Percentiles rank a stretch among this genome's conserved stretches.
Conservation (phyloP, 228 moss, liverwort and hornwort genomes). For the Sphagnum magellanicum region DNA sequence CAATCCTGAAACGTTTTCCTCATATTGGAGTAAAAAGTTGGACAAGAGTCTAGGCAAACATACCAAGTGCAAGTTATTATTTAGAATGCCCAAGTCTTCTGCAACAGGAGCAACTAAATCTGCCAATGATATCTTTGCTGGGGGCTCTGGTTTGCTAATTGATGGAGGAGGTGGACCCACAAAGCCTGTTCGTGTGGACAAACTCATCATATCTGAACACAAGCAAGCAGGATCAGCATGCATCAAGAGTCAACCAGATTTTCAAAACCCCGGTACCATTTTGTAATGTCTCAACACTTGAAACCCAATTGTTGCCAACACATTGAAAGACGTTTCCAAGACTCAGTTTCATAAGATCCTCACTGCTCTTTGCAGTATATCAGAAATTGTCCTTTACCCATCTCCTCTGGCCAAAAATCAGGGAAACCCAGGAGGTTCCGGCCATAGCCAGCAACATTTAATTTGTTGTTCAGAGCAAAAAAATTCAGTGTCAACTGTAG, state of each 20-base stretch:
- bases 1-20: neutral
- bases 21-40: too few species aligned
- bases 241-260: neutral
- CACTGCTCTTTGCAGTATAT: too few species aligned
- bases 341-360: too few species aligned
- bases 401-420: too few species aligned
- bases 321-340: neutral
- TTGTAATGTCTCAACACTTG: neutral
- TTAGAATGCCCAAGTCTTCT: constrained; percentile 64
- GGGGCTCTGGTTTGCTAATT: constrained; percentile 6
- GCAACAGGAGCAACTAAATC: constrained; percentile 77
- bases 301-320: neutral
- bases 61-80: constrained; percentile 77
- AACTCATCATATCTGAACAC: constrained; percentile 24
- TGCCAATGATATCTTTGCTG: constrained; percentile 35
- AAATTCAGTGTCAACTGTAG: too few species aligned
- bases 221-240: neutral
- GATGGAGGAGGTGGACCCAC: constrained; percentile 10
- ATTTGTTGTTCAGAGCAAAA: too few species aligned
- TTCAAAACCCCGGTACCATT: neutral
- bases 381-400: too few species aligned
- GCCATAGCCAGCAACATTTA: too few species aligned
- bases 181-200: constrained; percentile 19
- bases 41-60: constrained; percentile 2
- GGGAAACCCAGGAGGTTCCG: too few species aligned